Percentiles rank a stretch among this genome's conserved stretches.
Conservation (phyloP, 2,329 filamentous ascomycete species). For the Phaeosphaeria sp. region DNA sequence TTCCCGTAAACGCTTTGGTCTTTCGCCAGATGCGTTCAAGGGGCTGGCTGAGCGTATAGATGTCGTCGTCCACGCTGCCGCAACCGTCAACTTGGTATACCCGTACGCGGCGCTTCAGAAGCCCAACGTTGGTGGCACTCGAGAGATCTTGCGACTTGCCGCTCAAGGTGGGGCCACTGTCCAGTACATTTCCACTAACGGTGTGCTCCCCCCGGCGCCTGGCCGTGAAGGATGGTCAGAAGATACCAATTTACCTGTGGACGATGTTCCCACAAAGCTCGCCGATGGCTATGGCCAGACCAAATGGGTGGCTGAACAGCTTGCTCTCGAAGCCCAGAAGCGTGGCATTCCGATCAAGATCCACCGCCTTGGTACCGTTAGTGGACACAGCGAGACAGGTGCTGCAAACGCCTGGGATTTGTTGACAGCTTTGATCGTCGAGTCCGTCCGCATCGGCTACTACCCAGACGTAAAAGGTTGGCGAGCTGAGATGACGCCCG, state of each 20-base stretch:
- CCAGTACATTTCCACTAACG: constrained; percentile 82
- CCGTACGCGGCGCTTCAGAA: constrained; percentile 78
- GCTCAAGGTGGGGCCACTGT: constrained; percentile 72
- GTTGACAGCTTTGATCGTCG: constrained; percentile 76
- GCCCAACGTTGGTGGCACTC: constrained; percentile 80
- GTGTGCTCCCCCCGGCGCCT: constrained; percentile 72
- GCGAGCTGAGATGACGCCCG: constrained; percentile 84
- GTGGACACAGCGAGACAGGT: constrained; percentile 76
- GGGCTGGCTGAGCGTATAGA: constrained; percentile 70
- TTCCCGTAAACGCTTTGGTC: constrained; percentile 71
- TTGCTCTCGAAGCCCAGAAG: constrained; percentile 72
- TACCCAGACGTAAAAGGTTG: constrained; percentile 75
- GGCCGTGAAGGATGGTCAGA: constrained; percentile 72
- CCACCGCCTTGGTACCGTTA: constrained; percentile 78
- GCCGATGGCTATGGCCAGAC: constrained; percentile 79
- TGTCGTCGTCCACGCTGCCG: constrained; percentile 79
- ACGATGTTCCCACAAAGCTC: constrained; percentile 72
- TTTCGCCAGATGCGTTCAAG: constrained; percentile 70
- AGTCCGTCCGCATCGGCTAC: constrained; percentile 75
- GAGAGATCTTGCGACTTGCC: constrained; percentile 76
- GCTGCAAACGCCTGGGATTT: constrained; percentile 82
- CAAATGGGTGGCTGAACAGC: constrained; percentile 81
- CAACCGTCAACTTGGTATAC: constrained; percentile 77
- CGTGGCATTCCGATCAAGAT: constrained; percentile 75
- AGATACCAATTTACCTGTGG: constrained; percentile 69